Evolutionary conservation across 768 basidiomycete genomes (phyloP).

Genomic region (Pisolithus tinctorius): DNA sequence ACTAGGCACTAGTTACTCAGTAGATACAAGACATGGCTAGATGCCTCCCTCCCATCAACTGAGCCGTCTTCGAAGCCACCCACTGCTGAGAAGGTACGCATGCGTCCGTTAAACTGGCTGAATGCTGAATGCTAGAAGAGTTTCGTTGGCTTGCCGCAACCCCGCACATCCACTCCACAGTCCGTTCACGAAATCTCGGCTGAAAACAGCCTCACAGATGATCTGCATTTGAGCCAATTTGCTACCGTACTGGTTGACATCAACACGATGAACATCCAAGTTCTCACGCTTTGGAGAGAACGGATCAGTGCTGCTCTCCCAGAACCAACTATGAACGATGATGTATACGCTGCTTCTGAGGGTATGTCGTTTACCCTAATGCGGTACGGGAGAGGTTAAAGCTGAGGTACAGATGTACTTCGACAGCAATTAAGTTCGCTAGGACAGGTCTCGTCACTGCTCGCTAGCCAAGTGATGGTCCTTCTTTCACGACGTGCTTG

Average conservation of each 20-base stretch:
- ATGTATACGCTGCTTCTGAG: conserved; percentile 36
- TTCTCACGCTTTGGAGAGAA: conserved; percentile 58
- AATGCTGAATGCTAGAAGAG: not conserved
- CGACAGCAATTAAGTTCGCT: conserved; percentile 44
- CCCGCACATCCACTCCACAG: conserved; percentile 50
- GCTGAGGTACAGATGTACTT: conserved; percentile 38
- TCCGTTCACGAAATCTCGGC: conserved; percentile 40
- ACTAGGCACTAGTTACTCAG: conserved; percentile 56
- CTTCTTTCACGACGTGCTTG: conserved; percentile 78
- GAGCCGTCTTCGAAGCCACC: conserved; percentile 33
- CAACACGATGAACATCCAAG: conserved; percentile 44
- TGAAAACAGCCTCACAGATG: conserved; percentile 56
- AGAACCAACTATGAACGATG: conserved; percentile 28
- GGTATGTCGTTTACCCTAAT: conserved; percentile 31
- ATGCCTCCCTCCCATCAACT: conserved; percentile 39
- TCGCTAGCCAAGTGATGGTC: conserved; percentile 57
- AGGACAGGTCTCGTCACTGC: conserved; percentile 43
- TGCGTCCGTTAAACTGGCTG: not conserved
- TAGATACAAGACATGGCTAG: conserved; percentile 77
- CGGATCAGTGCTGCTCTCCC: conserved; percentile 60
- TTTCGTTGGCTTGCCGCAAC: conserved; percentile 19
- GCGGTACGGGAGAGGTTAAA: not conserved
- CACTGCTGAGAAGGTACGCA: conserved; percentile 33
- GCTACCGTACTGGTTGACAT: conserved; percentile 68
- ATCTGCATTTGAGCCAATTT: conserved; percentile 56